Conservation (phyloP, 257 asterid species). For the Haberlea rhodopensis region DNA sequence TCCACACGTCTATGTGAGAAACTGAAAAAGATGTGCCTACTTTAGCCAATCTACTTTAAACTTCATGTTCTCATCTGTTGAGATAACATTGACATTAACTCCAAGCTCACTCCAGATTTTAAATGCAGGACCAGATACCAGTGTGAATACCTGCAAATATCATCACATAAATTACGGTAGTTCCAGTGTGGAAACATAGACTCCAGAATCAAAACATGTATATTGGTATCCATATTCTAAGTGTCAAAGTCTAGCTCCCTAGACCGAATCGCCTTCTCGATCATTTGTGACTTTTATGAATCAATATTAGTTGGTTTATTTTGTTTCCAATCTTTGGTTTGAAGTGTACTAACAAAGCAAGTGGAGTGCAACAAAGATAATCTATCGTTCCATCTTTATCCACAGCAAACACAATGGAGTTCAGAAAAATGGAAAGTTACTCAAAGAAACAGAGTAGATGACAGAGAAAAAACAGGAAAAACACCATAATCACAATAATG, state of each 20-base stretch:
- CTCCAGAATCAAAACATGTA: neutral
- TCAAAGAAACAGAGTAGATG: neutral
- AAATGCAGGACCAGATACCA: conserved; percentile 64
- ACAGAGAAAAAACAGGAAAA: too few species aligned
- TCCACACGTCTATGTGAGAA: conserved; percentile 15
- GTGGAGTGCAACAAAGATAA: too few species aligned
- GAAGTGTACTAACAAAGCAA: too few species aligned
- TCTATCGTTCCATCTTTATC: too few species aligned
- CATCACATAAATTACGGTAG: neutral
- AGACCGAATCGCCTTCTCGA: neutral
- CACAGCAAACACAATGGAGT: too few species aligned
- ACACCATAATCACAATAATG: too few species aligned
- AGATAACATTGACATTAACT: conserved; percentile 42
- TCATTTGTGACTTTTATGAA: too few species aligned
- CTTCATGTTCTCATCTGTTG: conserved; percentile 42
- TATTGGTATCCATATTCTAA: neutral
- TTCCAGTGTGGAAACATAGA: neutral
- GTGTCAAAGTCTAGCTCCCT: neutral
- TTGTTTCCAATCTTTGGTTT: too few species aligned
- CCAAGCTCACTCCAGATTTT: conserved; percentile 61
- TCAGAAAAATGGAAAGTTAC: neutral
- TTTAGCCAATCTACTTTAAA: conserved; percentile 78
- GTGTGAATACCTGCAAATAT: conserved; percentile 64
- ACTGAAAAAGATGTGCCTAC: conserved; percentile 43
- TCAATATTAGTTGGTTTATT: too few species aligned